phyloP scores from a whole-genome alignment of 306 rosid species.

The Prunus padus region DNA sequence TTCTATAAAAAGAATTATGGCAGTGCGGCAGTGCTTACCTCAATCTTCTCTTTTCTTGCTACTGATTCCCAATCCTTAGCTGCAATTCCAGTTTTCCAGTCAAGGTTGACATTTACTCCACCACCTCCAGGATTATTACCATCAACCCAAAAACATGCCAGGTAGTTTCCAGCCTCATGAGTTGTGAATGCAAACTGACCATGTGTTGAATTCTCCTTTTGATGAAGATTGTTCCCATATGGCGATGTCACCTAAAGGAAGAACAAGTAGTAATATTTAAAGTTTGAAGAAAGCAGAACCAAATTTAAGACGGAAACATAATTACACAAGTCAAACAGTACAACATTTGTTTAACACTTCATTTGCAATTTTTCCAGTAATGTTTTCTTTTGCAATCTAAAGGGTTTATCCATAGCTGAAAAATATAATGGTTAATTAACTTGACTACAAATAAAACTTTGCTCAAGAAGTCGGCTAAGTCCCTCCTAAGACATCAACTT shows the following conservation, averaged over 20 bases:
- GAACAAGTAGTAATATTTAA: not conserved
- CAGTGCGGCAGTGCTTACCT: conserved; percentile 41
- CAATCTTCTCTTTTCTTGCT: conserved; percentile 91
- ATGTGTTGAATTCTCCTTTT: conserved; percentile 62
- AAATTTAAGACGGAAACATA: not conserved
- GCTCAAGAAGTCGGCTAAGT: not conserved
- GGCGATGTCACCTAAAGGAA: conserved; percentile 83
- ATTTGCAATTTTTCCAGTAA: not conserved
- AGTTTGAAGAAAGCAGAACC: conserved; percentile 13
- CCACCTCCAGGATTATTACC: conserved; percentile 33
- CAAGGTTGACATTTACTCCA: conserved; percentile 71
- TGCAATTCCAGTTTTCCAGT: conserved; percentile 95
- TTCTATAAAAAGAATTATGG: not conserved
- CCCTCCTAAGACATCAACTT: not conserved
- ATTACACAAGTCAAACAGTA: not conserved
- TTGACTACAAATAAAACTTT: not conserved
- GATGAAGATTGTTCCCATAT: conserved; percentile 75
- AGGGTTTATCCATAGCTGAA: not conserved
- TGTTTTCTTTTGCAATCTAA: not conserved
- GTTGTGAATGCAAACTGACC: conserved; percentile 92
- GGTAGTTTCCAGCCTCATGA: conserved; percentile 81
- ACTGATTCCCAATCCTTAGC: conserved; percentile 99
- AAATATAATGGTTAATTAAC: not conserved
- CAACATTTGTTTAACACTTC: not conserved
- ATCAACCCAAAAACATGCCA: conserved; percentile 85